These are phyloP conservation scores for Rubroboletus pulcherrimus DNA, from an alignment of 768 basidiomycete genomes.

Conservation along the genomic window DNA sequence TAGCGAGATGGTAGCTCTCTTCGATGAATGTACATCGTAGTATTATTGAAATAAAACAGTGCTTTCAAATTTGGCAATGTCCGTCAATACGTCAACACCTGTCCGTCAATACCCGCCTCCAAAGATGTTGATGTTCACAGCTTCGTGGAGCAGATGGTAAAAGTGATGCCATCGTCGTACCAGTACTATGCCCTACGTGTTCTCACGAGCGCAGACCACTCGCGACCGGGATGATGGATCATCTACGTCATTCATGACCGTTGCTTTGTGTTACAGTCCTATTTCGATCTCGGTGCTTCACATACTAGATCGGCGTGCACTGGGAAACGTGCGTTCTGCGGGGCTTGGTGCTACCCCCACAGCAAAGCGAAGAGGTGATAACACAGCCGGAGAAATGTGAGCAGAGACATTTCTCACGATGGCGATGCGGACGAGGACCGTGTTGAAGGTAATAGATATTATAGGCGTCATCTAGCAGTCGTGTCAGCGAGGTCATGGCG, in stretches of 20 bases:
- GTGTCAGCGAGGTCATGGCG: not conserved
- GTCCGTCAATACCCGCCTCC: too few relatives aligned
- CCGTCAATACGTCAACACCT: too few relatives aligned
- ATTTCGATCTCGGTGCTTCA: not conserved
- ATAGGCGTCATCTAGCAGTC: constrained; percentile 15
- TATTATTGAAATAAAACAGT: too few relatives aligned
- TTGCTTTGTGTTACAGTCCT: not conserved
- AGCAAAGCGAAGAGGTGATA: constrained; percentile 20
- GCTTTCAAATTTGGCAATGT: not conserved
- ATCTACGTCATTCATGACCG: not conserved
- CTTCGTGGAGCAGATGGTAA: not conserved
- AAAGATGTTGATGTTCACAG: not conserved
- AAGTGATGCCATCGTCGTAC: not conserved
- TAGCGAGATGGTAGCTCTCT: accelerated
- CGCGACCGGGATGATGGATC: not conserved
- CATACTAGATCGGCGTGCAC: constrained; percentile 17
- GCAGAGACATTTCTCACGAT: constrained; percentile 6
- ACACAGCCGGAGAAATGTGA: not conserved
- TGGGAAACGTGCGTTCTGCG: not conserved
- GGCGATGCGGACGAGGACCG: constrained; percentile 17
- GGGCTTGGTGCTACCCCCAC: not conserved
- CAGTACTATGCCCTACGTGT: not conserved
- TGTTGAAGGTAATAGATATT: constrained; percentile 20
- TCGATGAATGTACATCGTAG: not conserved
- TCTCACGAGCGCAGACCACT: not conserved